Evolutionary conservation across 2,329 filamentous ascomycete species (phyloP), one percentile per base, ranked within the genome.

Genomic region (Colletotrichum musicola): DNA sequence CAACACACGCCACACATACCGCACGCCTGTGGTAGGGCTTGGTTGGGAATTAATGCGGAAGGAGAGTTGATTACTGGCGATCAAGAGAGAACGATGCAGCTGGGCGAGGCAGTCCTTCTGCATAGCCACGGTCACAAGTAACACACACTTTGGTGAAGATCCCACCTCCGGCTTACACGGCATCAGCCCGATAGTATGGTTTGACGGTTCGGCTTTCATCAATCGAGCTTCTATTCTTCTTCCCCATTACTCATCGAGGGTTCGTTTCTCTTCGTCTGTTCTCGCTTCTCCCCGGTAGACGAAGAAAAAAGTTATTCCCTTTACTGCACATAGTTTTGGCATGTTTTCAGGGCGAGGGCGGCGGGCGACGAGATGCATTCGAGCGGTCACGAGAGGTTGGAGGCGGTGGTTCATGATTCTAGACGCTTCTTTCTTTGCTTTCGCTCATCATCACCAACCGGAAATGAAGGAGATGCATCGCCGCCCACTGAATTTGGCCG

Each of bases 301-400:
- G 63, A 69, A 69, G 67, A 69, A 69, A 69, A 69, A 69, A 68
- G 67, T 69, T 69, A 49, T 51, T 57, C 63, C 53, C 47, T 20
- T 57, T 62, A 47, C 25, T 58, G 67, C 58, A 69, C 67, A 69
- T 68, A 69, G 63, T 40, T 55, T 56, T 46, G 56, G 66, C 69
- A 66, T 69, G 69, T 54, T 69, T 56, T 61, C 38, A 2, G 51
- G 68, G 49, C 9, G 47, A 53, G 22, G 30, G 10, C n/a, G 56
- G 53, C 30, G 22, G 55, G 66, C 10, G n/a, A 62, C 27, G 57
- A 62, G 64, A 62, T 69, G 69, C 66, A 71, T 69, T 71, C 30
- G 42, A 71, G 66, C 65, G 69, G 61, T 66, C 49, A 69, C 57
- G 55, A 56, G 56, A 64, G 25, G 53, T 62, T 51, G 63, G 50